Evolutionary conservation across 192 early-diverging fungal genomes (phyloP).

Genomic region (Chytriomyces hyalinus): DNA sequence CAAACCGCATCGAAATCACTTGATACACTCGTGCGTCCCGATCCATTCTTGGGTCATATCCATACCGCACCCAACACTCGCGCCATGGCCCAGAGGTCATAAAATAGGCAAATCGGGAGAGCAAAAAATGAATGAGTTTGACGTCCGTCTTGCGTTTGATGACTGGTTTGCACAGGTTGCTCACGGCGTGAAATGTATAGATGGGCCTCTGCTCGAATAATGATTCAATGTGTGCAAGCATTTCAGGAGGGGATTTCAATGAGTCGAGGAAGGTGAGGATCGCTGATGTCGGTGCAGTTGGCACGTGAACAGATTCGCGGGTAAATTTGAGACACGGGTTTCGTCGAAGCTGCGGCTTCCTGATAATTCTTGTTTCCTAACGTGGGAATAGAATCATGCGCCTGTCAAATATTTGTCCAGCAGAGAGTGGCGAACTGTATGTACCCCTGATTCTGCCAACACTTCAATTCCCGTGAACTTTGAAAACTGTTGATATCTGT

Average conservation of each 20-base stretch:
- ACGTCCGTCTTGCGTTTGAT: slow-evolving; percentile 1
- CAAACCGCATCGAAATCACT: slow-evolving; percentile 41
- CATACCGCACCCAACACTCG: slow-evolving; percentile 50
- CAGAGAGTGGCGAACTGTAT: no score
- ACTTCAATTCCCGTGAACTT: background rate
- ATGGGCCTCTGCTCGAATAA: slow-evolving; percentile 43
- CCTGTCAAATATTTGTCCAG: no score
- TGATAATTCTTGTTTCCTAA: background rate
- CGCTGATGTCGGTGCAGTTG: slow-evolving; percentile 10
- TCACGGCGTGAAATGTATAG: slow-evolving; percentile 44
- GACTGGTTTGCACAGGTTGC: slow-evolving; percentile 27
- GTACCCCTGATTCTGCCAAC: no score
- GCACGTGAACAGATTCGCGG: slow-evolving; percentile 4
- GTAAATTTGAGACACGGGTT: slow-evolving; percentile 32
- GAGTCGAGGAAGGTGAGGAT: slow-evolving; percentile 25
- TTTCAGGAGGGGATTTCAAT: background rate
- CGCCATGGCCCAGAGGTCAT: slow-evolving; percentile 43
- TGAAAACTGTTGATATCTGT: slow-evolving; percentile 13
- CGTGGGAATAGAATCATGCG: no score
- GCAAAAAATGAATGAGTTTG: slow-evolving; percentile 28
- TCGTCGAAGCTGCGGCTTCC: slow-evolving; percentile 25
- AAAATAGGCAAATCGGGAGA: slow-evolving; percentile 39
- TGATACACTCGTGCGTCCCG: slow-evolving; percentile 41
- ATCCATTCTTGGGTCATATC: slow-evolving; percentile 48
- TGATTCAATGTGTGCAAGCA: slow-evolving; percentile 13